phyloP scores from a whole-genome alignment of 2,329 filamentous ascomycete genomes.

The Biscogniauxia mediterranea region DNA sequence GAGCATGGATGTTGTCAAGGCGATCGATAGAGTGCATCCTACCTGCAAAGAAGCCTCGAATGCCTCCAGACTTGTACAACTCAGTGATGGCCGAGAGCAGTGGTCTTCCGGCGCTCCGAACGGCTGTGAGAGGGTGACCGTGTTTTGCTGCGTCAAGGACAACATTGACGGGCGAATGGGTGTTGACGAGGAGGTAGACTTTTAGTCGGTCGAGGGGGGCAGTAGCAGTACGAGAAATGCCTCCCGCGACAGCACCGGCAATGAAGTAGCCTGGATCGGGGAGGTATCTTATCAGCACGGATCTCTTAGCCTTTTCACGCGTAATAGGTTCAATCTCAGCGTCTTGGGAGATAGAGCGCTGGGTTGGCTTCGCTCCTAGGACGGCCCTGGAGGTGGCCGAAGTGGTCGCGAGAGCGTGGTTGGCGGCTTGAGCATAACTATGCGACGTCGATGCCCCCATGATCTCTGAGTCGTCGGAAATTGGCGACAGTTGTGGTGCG shows the following conservation, averaged over 20 bases:
- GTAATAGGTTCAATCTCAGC: constrained; percentile 31
- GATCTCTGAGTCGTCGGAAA: constrained; percentile 16
- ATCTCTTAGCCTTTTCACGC: constrained; percentile 41
- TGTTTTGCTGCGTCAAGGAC: constrained; percentile 66
- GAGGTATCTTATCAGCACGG: constrained; percentile 64
- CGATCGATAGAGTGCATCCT: constrained; percentile 31
- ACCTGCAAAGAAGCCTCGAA: constrained; percentile 92
- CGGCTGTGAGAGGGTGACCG: constrained; percentile 63
- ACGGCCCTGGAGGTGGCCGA: constrained; percentile 17
- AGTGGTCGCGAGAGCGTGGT: constrained; percentile 9
- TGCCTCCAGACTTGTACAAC: constrained; percentile 80
- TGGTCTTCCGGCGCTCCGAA: constrained; percentile 65
- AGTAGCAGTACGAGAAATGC: constrained; percentile 90
- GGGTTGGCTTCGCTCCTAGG: constrained; percentile 18
- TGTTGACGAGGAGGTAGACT: constrained; percentile 95
- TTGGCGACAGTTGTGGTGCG: constrained; percentile 9
- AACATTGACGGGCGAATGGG: constrained; percentile 54
- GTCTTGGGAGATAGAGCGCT: constrained; percentile 23
- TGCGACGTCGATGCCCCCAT: constrained; percentile 19
- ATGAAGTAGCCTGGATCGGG: constrained; percentile 96
- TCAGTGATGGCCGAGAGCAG: constrained; percentile 72
- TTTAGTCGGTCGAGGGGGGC: constrained; percentile 95
- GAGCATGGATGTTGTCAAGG: constrained; percentile 4
- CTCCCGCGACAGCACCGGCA: constrained; percentile 91
- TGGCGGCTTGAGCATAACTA: constrained; percentile 13